Base-by-base conservation (phyloP, 1,284 basidiomycete genomes). In the Puccinia coronata region DNA sequence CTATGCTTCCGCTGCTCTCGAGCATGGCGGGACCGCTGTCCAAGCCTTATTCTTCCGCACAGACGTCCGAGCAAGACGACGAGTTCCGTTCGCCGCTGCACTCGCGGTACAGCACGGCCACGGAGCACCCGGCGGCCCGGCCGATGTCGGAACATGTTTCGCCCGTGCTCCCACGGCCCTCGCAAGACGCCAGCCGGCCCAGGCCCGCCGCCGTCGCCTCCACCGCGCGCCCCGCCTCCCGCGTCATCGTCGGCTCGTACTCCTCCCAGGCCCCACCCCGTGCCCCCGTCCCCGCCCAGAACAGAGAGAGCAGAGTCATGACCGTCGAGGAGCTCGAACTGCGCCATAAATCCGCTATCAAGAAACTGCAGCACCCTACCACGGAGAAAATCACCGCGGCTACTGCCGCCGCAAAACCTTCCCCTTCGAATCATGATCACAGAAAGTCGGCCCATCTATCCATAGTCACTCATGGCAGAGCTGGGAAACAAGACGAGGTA, bases 271-370 rank as follows among this genome's bases (percentile, higher is more conserved):
- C 63, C 34, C 12, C 61, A 14, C n/a, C 36, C 14, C 63, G 34
- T 28, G 16, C 47, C 43, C 14, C 23, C 1, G 23, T 28, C 36
- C 47, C 34, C 6, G 18, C 11, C 47, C 51, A 59, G 4, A n/a
- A n/a, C n/a, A 34, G 75, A 28, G 61, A 69, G 49, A 80, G 77
- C 18, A 57, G 23, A 31, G 67, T 80, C 31, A 70, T 80, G 77
- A 80, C 77, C 8, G 71, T 80, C 23, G 77, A 71, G 55, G 77
- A 80, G 55, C 67, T 80, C 31, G 65, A 80, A 23, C 25, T 1
- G 36, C 77, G 77, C 25, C 77, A 80, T 31, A 70, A 80, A 51
- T 34, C 53, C 16, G 77, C 77, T 3, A 80, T 80, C 31, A 80
- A 59, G 41, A 71, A 49, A 18, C 53, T 80, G 28, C 77, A 80